These are phyloP conservation scores for Termitomyces sp. DNA, from an alignment of 768 basidiomycete genomes.

Conservation along the genomic window DNA sequence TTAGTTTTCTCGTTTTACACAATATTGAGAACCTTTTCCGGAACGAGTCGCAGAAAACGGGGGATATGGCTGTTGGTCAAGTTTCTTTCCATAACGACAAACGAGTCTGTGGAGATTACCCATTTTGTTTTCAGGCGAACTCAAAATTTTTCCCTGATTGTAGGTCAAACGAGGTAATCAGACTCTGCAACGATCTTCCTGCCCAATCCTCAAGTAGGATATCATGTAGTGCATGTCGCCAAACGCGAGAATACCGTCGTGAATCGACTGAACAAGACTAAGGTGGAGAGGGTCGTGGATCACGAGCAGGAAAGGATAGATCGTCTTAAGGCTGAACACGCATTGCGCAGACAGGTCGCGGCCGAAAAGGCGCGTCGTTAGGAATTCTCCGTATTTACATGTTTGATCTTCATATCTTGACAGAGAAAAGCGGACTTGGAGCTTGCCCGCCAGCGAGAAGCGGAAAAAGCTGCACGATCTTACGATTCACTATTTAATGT, in stretches of 20 bases:
- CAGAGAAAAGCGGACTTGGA: constrained; percentile 80
- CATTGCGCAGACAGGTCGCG: constrained; percentile 54
- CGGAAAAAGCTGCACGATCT: constrained; percentile 81
- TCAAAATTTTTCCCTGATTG: neutral
- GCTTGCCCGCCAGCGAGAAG: constrained; percentile 69
- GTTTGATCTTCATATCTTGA: neutral
- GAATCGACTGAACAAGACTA: constrained; percentile 93
- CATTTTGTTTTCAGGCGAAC: neutral
- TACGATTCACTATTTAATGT: constrained; percentile 78
- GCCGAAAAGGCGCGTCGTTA: constrained; percentile 52
- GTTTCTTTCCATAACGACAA: constrained; percentile 95
- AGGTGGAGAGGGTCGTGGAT: constrained; percentile 76
- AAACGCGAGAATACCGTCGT: constrained; percentile 86
- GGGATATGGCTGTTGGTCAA: constrained; percentile 95
- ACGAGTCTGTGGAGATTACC: constrained; percentile 38
- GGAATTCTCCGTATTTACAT: neutral
- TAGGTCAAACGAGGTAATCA: constrained; percentile 75
- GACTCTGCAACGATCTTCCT: neutral
- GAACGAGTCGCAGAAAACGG: constrained; percentile 68
- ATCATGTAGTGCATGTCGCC: constrained; percentile 57
- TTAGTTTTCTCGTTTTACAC: constrained; percentile 21
- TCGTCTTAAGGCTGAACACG: constrained; percentile 71
- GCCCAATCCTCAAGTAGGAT: neutral
- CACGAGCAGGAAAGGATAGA: constrained; percentile 88
- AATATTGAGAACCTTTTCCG: neutral